Base-by-base conservation (phyloP, 1,139 yeast species). In the Taphrina sp. region DNA sequence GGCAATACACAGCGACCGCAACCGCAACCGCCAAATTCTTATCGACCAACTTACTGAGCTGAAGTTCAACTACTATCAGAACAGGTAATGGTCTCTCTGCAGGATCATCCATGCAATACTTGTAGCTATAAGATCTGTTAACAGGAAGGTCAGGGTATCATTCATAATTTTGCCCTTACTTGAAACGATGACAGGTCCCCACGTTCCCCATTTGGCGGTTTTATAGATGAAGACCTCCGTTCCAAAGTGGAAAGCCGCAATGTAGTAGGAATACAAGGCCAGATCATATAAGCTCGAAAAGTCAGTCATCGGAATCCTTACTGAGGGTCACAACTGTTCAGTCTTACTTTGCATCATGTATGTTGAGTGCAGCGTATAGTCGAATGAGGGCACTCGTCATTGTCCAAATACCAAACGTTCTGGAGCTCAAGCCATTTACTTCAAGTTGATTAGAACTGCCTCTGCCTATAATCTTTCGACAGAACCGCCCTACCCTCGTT, bases 321-420 rank as follows among this genome's bases (percentile, higher is more conserved):
- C 14, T 34, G 14, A n/a, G 14, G 5, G 17, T 34, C 17, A 17
- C 16, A 5, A 12, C 47, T 24, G n/a, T 23, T 20, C 22, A 24
- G 20, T 24, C 66, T 33, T 58, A 65, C 67, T 82, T 84, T 24
- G 81, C 80, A 64, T 83, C 80, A 58, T 73, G 72, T 61, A 86
- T 73, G 67, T 85, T 75, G 70, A 83, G 84, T 4, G 98, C 95
- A 46, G 95, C 96, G 67, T 86, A 89, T 62, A 83, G 76, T 67
- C 98, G 80, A 51, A 92, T 82, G 41, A 92, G 75, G 1, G 95
- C 80, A 1, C 96, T 83, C 63, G 90, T 77, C 53, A 90, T 74
- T 0, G 98, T 92, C 98, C 98, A 92, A 0, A 98, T 92, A 28
- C 98, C 98, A 70, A 92, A 92, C 0, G 98, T 92, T 65, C 98